phyloP scores from a whole-genome alignment of 495 filamentous ascomycete species.

The Xeromyces bisporus region DNA sequence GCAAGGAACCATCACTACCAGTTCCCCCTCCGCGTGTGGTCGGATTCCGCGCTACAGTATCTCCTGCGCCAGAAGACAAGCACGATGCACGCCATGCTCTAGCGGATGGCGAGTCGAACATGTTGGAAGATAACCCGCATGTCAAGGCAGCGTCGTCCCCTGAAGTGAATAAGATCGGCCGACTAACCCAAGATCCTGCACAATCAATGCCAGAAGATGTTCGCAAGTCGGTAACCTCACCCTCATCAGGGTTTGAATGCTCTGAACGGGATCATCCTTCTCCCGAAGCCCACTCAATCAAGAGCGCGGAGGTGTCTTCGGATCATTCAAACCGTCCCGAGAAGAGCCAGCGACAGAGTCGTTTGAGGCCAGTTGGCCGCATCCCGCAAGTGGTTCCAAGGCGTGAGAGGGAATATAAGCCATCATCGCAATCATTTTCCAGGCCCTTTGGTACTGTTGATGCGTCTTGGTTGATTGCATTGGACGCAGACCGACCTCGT shows the following conservation, averaged over 20 bases:
- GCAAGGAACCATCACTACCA: conserved; percentile 4
- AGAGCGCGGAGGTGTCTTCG: conserved; percentile 5
- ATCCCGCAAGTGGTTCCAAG: conserved; percentile 75
- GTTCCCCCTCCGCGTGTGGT: conserved; percentile 5
- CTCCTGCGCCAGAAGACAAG: conserved; percentile 20
- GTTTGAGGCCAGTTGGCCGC: conserved; percentile 68
- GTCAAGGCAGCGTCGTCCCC: no score
- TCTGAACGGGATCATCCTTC: conserved; percentile 40
- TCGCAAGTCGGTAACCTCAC: no score
- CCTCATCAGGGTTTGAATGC: no score
- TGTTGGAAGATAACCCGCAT: no score
- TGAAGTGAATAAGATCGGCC: no score
- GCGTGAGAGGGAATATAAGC: conserved; percentile 47
- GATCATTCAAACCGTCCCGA: conserved; percentile 7
- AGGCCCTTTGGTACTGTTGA: conserved; percentile 48
- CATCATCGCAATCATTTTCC: conserved; percentile 69
- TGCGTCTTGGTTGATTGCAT: conserved; percentile 13
- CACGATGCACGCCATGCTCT: conserved; percentile 67
- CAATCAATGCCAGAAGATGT: no score
- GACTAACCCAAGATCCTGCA: no score
- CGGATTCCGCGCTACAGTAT: conserved; percentile 24
- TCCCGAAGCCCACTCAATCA: conserved; percentile 27
- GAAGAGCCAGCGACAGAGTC: conserved; percentile 17
- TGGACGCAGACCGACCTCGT: conserved; percentile 3
- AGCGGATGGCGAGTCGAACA: conserved; percentile 64